Percentiles rank a stretch among this genome's conserved stretches.
These are phyloP conservation scores for Acorus calamus DNA, from an alignment of 106 monocot species.

Conservation along the genomic window DNA sequence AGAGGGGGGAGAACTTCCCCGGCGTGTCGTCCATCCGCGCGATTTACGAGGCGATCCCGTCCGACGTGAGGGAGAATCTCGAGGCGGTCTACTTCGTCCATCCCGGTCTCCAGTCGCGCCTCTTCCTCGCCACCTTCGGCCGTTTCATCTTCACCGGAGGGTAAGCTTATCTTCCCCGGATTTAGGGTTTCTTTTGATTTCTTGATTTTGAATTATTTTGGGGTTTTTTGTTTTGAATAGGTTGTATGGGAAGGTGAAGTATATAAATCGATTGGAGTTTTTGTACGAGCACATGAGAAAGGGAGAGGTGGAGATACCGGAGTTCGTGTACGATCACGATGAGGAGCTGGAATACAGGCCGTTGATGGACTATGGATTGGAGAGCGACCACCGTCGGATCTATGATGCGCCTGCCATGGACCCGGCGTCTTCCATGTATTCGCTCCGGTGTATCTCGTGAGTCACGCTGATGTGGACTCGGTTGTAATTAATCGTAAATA, in stretches of 20 bases:
- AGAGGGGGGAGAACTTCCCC: slow-evolving; percentile 59
- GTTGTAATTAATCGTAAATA: too few species aligned
- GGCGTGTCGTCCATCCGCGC: slow-evolving; percentile 52
- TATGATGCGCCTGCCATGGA: slow-evolving; percentile 66
- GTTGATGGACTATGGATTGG: slow-evolving; percentile 79
- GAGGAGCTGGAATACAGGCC: slow-evolving; percentile 74
- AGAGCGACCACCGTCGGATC: slow-evolving; percentile 17
- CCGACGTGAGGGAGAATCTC: slow-evolving; percentile 28
- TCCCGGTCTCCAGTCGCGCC: slow-evolving; percentile 73
- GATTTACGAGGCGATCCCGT: slow-evolving; percentile 50
- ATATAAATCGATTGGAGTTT: slow-evolving; percentile 69
- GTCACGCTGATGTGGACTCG: too few species aligned
- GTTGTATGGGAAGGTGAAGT: slow-evolving; percentile 72
- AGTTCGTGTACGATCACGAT: slow-evolving; percentile 77
- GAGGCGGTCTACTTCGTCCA: slow-evolving; percentile 77
- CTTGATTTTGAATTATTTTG: not conserved
- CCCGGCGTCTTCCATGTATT: slow-evolving; percentile 58
- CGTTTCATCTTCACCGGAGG: slow-evolving; percentile 74
- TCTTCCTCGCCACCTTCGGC: slow-evolving; percentile 88
- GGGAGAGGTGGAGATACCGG: slow-evolving; percentile 55
- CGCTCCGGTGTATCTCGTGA: slow-evolving; percentile 60
- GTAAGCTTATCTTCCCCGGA: slow-evolving; percentile 10
- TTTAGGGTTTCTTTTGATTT: not conserved
- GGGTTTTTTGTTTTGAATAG: slow-evolving; percentile 12
- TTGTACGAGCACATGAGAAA: slow-evolving; percentile 58